phyloP scores from a whole-genome alignment of 2,329 filamentous ascomycete genomes.

The Lecanicillium sp. region DNA sequence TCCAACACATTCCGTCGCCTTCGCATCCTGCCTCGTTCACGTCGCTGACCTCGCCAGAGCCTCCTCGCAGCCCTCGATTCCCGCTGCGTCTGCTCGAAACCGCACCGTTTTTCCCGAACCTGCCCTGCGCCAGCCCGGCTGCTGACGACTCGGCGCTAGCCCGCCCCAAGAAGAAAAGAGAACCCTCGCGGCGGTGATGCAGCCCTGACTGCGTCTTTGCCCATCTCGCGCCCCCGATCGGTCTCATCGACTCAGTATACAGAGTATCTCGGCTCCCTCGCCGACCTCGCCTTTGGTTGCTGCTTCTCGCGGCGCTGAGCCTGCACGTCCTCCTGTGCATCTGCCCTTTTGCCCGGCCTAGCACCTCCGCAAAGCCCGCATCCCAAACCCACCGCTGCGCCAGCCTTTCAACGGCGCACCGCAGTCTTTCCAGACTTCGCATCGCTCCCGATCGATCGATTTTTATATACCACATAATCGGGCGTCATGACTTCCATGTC shows the following conservation, averaged over 20 bases:
- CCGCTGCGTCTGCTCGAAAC: conserved; percentile 3
- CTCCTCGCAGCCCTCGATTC: conserved; percentile 1
- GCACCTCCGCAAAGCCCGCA: conserved; percentile 29
- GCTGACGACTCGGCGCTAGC: conserved; percentile 23
- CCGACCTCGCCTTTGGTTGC: conserved; percentile 1
- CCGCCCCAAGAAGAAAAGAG: conserved; percentile 11
- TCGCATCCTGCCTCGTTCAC: conserved; percentile 4
- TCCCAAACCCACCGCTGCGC: conserved; percentile 4
- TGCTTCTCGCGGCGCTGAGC: background rate
- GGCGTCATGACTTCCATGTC: conserved; percentile 41
- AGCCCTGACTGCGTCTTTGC: conserved; percentile 11
- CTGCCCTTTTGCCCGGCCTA: conserved; percentile 1
- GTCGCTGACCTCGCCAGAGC: conserved; percentile 13
- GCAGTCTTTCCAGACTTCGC: background rate
- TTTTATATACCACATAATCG: conserved; percentile 22
- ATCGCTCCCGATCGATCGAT: conserved; percentile 20
- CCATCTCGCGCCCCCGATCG: conserved; percentile 2
- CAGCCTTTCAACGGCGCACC: conserved; percentile 8
- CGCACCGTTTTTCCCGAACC: conserved; percentile 17
- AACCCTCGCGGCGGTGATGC: conserved; percentile 11
- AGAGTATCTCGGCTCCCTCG: too few relatives aligned
- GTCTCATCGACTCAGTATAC: conserved; percentile 4
- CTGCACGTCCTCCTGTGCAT: background rate
- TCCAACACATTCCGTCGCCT: background rate
- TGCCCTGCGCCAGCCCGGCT: conserved; percentile 21